Conservation (phyloP, 202 grass and related monocot genomes). For the Digitaria exilis region DNA sequence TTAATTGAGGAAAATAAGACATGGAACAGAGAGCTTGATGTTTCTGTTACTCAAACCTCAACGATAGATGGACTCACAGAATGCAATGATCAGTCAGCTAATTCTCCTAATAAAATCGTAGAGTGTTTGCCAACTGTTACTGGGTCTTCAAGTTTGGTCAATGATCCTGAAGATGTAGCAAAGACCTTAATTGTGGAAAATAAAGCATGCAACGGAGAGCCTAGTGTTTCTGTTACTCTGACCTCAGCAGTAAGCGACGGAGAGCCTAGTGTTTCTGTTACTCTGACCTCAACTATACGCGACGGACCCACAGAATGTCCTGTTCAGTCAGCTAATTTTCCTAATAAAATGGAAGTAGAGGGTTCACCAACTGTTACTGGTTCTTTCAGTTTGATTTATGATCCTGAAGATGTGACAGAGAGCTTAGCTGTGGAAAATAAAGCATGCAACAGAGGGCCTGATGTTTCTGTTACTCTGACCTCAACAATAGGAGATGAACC, state of each 20-base stretch:
- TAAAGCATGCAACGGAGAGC: constrained; percentile 30
- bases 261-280: no score
- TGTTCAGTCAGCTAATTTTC: constrained; percentile 22
- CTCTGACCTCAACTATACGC: no score
- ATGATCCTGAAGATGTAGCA: constrained; percentile 22
- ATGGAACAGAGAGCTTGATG: constrained; percentile 36
- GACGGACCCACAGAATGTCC: constrained; percentile 4
- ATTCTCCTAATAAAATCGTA: constrained; percentile 19
- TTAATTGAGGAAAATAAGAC: constrained; percentile 37
- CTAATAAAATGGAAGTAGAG: constrained; percentile 28
- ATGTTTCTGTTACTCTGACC: no score
- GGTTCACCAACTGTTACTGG: constrained; percentile 20
- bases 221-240: constrained; percentile 40
- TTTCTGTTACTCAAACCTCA: constrained; percentile 40
- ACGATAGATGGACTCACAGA: constrained; percentile 7
- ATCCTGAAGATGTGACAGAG: no score
- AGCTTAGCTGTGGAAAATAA: no score
- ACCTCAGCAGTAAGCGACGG: constrained; percentile 4
- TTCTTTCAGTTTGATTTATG: background rate
- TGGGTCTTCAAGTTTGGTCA: constrained; percentile 33
- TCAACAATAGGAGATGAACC: no score
- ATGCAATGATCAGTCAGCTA: constrained; percentile 13
- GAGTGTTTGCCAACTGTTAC: constrained; percentile 13
- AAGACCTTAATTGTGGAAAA: constrained; percentile 32
- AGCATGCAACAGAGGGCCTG: no score